A percentile compares a stretch with the other conserved stretches of the same genome.
Conservation (phyloP, 768 basidiomycete genomes). For the Termitomyces sp. region DNA sequence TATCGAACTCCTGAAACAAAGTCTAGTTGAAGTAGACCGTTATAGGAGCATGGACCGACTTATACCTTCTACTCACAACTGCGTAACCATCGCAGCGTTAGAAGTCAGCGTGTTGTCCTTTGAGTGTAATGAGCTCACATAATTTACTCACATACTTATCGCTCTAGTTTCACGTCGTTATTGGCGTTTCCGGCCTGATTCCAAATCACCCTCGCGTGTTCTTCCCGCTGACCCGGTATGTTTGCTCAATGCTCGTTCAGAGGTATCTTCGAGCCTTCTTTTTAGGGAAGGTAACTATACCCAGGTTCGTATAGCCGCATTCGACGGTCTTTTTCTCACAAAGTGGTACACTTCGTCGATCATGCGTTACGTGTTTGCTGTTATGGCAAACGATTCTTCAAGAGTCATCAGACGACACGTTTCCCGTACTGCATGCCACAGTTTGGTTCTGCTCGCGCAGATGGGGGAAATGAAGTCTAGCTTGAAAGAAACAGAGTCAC, state of each 20-base stretch:
- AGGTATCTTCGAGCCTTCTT: slow-evolving; percentile 1
- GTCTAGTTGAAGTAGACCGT: slow-evolving; percentile 77
- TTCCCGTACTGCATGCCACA: slow-evolving; percentile 79
- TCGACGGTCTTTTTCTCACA: slow-evolving; percentile 88
- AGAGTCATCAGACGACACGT: slow-evolving; percentile 81
- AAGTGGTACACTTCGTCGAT: slow-evolving; percentile 84
- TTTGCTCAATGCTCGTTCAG: not conserved
- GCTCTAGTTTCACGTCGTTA: slow-evolving; percentile 77
- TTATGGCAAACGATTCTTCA: slow-evolving; percentile 83
- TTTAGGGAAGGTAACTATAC: slow-evolving; percentile 91
- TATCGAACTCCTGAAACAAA: slow-evolving; percentile 63
- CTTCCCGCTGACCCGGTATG: slow-evolving; percentile 85
- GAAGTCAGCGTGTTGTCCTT: slow-evolving; percentile 51
- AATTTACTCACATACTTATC: not conserved
- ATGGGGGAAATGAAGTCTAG: slow-evolving; percentile 87
- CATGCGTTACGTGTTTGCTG: slow-evolving; percentile 82
- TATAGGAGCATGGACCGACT: slow-evolving; percentile 94
- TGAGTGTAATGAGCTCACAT: not conserved
- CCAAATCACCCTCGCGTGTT: slow-evolving; percentile 74
- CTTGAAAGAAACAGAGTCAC: slow-evolving; percentile 66
- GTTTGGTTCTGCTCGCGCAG: slow-evolving; percentile 77
- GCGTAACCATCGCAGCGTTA: slow-evolving; percentile 84
- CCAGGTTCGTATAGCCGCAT: slow-evolving; percentile 87
- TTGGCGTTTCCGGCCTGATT: slow-evolving; percentile 72
- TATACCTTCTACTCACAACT: slow-evolving; percentile 91